Base-by-base conservation (phyloP, 441 rosid genomes). In the Gossypium schwendimanii region DNA sequence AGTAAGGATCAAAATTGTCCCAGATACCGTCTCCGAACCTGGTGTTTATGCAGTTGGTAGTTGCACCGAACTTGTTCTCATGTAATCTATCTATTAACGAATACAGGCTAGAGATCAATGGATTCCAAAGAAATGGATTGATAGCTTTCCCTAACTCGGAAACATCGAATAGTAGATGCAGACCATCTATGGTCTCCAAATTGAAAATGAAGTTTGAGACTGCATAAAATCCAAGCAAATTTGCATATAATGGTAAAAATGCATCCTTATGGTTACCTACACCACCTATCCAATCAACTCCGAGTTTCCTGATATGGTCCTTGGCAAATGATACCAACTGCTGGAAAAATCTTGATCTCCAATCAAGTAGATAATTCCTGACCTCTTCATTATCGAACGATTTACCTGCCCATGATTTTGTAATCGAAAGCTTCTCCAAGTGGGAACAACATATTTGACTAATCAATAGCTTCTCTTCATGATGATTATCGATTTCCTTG, bases 401-500 rank as follows among this genome's bases (percentile, higher is more conserved):
- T 45, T 77, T 67, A 53, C 61, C 75, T 1, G 21, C 65, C 81
- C 77, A 74, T 3, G 76, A 75, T 45, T 76, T 78, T 18, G 79
- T 58, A 33, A 79, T 45, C 2, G 83, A 81, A 80, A 87, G 85
- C 66, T 80, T 90, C 83, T 90, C 91, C 84, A 91, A 69, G 78
- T 93, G 89, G 75, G 73, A 78, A 70, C 98, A 95, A 75, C 97
- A 93, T 9, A 87, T 79, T 82, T 91, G 99, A 79, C 89, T 76
- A 81, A 93, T 86, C 75, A 93, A 75, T 62, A 93, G 88, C 87
- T 91, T 95, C 82, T 95, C 99, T 81, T 95, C 97, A 4, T 93
- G 97, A 74, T 91, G 97, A 72, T 95, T 95, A 79, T 95, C 97
- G 1, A 90, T 88, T 78, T 95, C 99, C 84, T 89, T 93, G 89